phyloP scores from a whole-genome alignment of 306 rosid species.

The Cucurbita pepo region DNA sequence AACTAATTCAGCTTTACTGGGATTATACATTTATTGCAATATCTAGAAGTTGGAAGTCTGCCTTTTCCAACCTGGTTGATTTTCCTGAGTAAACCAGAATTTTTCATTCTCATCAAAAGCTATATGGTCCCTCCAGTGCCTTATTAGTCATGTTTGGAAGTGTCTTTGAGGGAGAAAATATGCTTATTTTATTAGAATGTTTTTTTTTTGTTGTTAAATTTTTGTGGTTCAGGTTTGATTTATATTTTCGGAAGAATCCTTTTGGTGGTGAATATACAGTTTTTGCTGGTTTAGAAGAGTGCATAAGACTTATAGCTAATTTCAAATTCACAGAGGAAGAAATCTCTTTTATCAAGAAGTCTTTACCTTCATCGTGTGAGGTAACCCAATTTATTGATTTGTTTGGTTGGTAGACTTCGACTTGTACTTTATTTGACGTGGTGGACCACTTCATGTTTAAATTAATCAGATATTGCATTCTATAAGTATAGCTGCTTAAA shows the following conservation, averaged over 20 bases:
- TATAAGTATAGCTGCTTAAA: background rate
- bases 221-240: conserved; percentile 66
- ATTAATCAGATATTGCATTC: background rate
- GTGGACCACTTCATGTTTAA: background rate
- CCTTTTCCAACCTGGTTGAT: background rate
- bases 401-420: background rate
- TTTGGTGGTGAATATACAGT: conserved; percentile 95
- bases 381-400: conserved; percentile 20
- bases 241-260: conserved; percentile 92
- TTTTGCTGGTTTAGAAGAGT: conserved; percentile 92
- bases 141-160: background rate
- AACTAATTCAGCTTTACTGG: background rate
- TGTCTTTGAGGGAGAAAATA: background rate
- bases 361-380: conserved; percentile 72
- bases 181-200: background rate
- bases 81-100: background rate
- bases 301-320: conserved; percentile 79
- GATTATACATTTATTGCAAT: background rate
- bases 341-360: conserved; percentile 47
- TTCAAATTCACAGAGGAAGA: conserved; percentile 73
- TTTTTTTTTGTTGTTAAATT: background rate
- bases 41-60: background rate
- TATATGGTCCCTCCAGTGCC: background rate
- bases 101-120: background rate
- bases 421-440: background rate